Conservation (phyloP, 1,139 yeast genomes). For the Geotrichum armillariae region DNA sequence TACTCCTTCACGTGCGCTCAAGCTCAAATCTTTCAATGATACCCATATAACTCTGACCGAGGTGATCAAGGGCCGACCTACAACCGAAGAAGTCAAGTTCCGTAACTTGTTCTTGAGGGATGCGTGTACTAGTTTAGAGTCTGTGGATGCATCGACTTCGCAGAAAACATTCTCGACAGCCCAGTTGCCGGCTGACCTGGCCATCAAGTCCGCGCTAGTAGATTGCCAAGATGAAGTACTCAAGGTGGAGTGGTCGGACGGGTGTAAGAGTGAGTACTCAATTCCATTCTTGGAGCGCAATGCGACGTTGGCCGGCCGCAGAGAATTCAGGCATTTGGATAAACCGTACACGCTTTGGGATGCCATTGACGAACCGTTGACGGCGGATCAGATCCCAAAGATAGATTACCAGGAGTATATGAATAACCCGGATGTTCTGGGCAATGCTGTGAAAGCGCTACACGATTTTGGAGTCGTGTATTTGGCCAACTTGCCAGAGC, state of each 20-base stretch:
- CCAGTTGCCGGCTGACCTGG: conserved; percentile 38
- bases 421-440: conserved; percentile 43
- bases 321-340: conserved; percentile 35
- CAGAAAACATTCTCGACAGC: conserved; percentile 73
- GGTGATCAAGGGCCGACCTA: conserved; percentile 10
- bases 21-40: neutral
- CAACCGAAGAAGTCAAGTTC: conserved; percentile 41
- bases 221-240: conserved; percentile 38
- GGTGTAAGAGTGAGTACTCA: conserved; percentile 50
- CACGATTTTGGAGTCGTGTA: conserved; percentile 62
- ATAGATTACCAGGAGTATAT: conserved; percentile 49
- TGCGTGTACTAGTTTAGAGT: conserved; percentile 51
- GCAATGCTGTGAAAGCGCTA: conserved; percentile 47
- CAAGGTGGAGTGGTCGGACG: conserved; percentile 57
- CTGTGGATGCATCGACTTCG: conserved; percentile 57
- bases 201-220: conserved; percentile 37
- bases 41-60: conserved; percentile 15
- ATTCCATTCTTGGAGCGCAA: conserved; percentile 49
- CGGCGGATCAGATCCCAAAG: conserved; percentile 30
- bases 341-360: conserved; percentile 37
- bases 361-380: conserved; percentile 34
- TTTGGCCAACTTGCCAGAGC: conserved; percentile 53
- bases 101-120: conserved; percentile 65
- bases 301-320: conserved; percentile 42
- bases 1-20: neutral